Percentiles rank a stretch among this genome's conserved stretches.
phyloP scores from a whole-genome alignment of 1,284 basidiomycete genomes.

The Phellinidium pouzarii region DNA sequence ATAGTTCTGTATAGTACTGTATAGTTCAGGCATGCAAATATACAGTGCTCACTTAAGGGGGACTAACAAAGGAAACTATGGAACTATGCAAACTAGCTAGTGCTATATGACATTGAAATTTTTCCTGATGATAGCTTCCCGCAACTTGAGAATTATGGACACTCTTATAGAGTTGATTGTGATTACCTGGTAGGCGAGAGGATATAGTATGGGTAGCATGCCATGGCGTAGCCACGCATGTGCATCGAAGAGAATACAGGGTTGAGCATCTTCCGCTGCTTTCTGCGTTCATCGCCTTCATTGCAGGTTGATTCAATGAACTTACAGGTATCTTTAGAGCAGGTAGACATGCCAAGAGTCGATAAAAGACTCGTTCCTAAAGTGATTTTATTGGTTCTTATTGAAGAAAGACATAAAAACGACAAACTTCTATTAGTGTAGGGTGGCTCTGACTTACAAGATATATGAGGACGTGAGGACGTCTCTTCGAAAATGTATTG shows the following conservation, averaged over 20 bases:
- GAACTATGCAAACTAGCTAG: too few species aligned
- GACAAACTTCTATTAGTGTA: neutral
- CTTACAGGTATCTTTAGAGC: neutral
- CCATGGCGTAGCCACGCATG: too few species aligned
- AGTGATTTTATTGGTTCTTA: conserved; percentile 18
- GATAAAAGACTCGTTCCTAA: conserved; percentile 23
- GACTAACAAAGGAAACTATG: too few species aligned
- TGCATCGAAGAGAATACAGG: conserved; percentile 28
- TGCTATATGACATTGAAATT: too few species aligned
- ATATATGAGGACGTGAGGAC: conserved; percentile 17
- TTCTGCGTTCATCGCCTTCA: conserved; percentile 27
- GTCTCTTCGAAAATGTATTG: conserved; percentile 27
- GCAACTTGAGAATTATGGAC: too few species aligned
- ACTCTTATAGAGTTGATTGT: conserved; percentile 1
- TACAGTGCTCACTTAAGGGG: too few species aligned
- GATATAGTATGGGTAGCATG: conserved; percentile 25
- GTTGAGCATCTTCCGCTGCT: conserved; percentile 27
- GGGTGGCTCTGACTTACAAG: conserved; percentile 17
- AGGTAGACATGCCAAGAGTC: conserved; percentile 19
- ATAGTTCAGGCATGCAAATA: too few species aligned
- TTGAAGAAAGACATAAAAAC: neutral
- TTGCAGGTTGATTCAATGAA: neutral
- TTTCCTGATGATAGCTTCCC: too few species aligned
- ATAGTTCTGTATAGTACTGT: too few species aligned
- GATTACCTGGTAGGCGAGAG: conserved; percentile 26